Percentiles rank a stretch among this genome's conserved stretches.
Evolutionary conservation across 179 eudicot species (phyloP).

Genomic region (Spinacia oleracea): DNA sequence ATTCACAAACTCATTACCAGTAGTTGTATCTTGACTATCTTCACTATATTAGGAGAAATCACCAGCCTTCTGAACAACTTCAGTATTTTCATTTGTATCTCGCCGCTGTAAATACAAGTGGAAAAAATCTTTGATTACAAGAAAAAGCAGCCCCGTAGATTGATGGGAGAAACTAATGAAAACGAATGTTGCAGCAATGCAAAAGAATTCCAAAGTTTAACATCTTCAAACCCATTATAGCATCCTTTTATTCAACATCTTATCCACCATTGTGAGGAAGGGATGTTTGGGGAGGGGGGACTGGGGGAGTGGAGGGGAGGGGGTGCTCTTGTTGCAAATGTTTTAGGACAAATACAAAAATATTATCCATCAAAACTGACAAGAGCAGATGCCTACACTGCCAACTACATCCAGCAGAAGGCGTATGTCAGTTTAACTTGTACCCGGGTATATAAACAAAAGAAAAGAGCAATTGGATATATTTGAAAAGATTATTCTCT

Average conservation of each 20-base stretch:
- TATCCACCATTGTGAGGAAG: not conserved
- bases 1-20: slow-evolving; percentile 1
- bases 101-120: slow-evolving; percentile 33
- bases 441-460: not conserved
- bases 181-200: not conserved
- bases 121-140: not conserved
- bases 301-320: not conserved
- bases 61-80: slow-evolving; percentile 19
- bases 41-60: not conserved
- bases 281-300: not conserved
- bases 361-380: not conserved
- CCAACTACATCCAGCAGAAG: too few relatives aligned
- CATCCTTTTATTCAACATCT: not conserved
- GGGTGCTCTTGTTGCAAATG: not conserved
- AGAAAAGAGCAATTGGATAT: too few relatives aligned
- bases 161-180: not conserved
- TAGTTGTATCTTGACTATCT: too few relatives aligned
- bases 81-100: slow-evolving; percentile 21
- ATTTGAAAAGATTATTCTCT: too few relatives aligned
- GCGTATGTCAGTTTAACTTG: too few relatives aligned
- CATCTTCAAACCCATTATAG: not conserved
- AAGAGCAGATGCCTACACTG: not conserved
- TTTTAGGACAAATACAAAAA: not conserved
- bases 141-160: not conserved
- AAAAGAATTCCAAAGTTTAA: not conserved